These are phyloP conservation scores for Flagelloscypha sp. DNA, from an alignment of 768 basidiomycete genomes.

Conservation along the genomic window DNA sequence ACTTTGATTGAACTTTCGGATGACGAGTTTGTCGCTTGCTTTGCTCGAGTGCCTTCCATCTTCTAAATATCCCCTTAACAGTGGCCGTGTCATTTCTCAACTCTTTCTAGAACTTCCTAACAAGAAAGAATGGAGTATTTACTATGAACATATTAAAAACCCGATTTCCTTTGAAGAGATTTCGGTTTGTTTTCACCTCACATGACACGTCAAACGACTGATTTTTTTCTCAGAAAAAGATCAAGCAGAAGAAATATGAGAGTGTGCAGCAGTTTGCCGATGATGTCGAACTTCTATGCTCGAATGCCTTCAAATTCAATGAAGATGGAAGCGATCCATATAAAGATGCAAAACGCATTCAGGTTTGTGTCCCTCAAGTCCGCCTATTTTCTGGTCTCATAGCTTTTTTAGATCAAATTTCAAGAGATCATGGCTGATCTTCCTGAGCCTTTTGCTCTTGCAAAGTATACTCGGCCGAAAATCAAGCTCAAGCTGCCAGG, in stretches of 20 bases:
- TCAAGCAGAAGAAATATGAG: conserved; percentile 74
- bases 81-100: conserved; percentile 57
- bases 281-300: conserved; percentile 86
- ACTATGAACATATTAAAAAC: conserved; percentile 72
- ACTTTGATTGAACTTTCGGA: conserved; percentile 71
- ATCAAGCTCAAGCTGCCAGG: conserved; percentile 67
- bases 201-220: conserved; percentile 10
- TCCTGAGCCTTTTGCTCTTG: conserved; percentile 55
- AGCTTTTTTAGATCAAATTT: conserved; percentile 52
- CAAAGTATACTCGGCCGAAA: conserved; percentile 57
- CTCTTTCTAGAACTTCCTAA: conserved; percentile 84
- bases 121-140: conserved; percentile 69
- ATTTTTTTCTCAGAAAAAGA: conserved; percentile 50
- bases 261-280: conserved; percentile 64
- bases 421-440: conserved; percentile 71
- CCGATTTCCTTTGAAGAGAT: conserved; percentile 75
- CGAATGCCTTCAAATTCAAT: conserved; percentile 85
- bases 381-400: conserved; percentile 8
- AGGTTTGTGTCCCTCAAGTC: conserved; percentile 33
- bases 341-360: conserved; percentile 64
- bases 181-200: conserved; percentile 43
- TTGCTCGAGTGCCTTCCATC: conserved; percentile 1
- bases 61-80: conserved; percentile 18
- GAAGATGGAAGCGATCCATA: conserved; percentile 77
- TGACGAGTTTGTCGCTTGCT: conserved; percentile 41